A percentile compares a stretch with the other conserved stretches of the same genome.
phyloP scores from a whole-genome alignment of 768 basidiomycete species.

The Naganishia kalamii region DNA sequence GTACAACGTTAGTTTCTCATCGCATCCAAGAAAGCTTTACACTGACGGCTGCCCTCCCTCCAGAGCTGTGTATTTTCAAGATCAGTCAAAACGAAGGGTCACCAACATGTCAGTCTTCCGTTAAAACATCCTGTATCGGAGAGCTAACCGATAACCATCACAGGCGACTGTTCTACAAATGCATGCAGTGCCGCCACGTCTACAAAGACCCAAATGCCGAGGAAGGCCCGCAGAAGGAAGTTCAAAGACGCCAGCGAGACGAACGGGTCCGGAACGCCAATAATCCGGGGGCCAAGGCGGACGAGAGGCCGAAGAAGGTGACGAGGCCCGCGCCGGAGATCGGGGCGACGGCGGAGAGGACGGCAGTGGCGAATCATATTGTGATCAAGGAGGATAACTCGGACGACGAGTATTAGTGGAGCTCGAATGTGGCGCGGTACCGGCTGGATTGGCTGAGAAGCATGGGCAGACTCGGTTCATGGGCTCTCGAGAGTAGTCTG shows the following conservation, averaged over 20 bases:
- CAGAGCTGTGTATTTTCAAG: conserved; percentile 90
- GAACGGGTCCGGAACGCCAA: conserved; percentile 19
- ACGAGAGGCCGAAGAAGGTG: conserved; percentile 1
- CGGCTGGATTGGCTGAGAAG: too few relatives aligned
- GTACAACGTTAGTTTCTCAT: conserved; percentile 64
- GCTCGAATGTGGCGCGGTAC: not conserved
- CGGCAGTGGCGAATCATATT: not conserved
- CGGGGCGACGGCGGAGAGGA: not conserved
- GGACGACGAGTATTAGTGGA: conserved; percentile 7
- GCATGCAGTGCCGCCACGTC: conserved; percentile 36
- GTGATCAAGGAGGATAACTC: conserved; percentile 9
- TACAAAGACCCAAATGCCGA: conserved; percentile 37
- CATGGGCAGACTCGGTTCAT: too few relatives aligned
- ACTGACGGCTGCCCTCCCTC: conserved; percentile 16
- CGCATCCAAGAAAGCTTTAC: not conserved
- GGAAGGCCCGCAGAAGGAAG: conserved; percentile 18
- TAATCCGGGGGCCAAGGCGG: conserved; percentile 14
- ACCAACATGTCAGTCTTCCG: conserved; percentile 50
- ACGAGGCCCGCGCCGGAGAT: not conserved
- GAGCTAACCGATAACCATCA: not conserved
- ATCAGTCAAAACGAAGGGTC: conserved; percentile 93
- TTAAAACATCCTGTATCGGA: not conserved
- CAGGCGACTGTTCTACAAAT: conserved; percentile 44
- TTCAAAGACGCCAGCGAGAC: conserved; percentile 13
- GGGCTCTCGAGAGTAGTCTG: too few relatives aligned